Evolutionary conservation across 495 filamentous ascomycete species (phyloP).

Genomic region (Penicillium coprophilum): DNA sequence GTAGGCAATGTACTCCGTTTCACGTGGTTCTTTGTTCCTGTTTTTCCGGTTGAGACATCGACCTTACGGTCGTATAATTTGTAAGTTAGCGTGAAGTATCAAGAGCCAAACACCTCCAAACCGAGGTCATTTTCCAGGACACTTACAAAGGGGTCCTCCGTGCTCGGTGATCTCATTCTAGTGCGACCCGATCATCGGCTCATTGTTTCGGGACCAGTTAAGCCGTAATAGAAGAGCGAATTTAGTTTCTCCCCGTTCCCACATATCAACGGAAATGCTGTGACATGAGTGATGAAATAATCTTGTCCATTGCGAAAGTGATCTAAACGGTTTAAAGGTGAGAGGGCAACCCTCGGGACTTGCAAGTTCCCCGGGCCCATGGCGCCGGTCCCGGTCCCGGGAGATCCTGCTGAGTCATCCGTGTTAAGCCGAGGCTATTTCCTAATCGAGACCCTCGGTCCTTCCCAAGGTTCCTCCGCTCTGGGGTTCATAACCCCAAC

Average conservation of each 20-base stretch:
- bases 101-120: neutral
- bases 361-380: no score
- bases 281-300: neutral
- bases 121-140: neutral
- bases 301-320: neutral
- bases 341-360: neutral
- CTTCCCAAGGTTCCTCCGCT: neutral
- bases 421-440: constrained; percentile 7
- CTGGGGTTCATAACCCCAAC: constrained; percentile 20
- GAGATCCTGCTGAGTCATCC: neutral
- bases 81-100: neutral
- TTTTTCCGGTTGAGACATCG: neutral
- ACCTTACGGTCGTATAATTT: neutral
- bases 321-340: neutral
- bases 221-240: neutral
- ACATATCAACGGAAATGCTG: neutral
- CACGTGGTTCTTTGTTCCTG: neutral
- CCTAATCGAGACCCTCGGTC: constrained; percentile 10
- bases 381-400: no score
- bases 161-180: neutral
- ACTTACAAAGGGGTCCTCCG: neutral
- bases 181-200: neutral
- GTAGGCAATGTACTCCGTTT: neutral
- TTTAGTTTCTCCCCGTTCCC: constrained; percentile 1
- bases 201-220: constrained; percentile 4